Conservation (phyloP, 2,329 filamentous ascomycete species). For the Talaromyces sp. region DNA sequence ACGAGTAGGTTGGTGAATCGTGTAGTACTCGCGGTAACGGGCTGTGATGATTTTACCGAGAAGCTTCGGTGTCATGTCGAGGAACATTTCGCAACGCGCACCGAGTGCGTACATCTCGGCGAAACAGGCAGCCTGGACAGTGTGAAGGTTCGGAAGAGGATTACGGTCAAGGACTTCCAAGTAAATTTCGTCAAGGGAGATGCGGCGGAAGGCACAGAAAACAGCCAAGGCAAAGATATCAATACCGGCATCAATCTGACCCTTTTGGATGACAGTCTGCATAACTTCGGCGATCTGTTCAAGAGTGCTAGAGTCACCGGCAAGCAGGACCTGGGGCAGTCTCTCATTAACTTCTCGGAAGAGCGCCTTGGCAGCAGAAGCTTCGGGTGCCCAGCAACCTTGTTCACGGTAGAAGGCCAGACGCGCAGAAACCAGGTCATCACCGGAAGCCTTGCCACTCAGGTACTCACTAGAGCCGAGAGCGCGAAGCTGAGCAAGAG, state of each 20-base stretch:
- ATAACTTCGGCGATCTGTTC: not conserved
- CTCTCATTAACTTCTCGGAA: constrained; percentile 2
- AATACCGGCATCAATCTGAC: constrained; percentile 1
- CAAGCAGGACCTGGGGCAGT: constrained; percentile 1
- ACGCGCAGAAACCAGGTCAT: not conserved
- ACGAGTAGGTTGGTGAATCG: constrained; percentile 2
- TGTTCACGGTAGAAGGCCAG: constrained; percentile 1
- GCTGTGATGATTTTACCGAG: constrained; percentile 4
- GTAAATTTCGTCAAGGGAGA: constrained; percentile 4
- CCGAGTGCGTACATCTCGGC: constrained; percentile 5
- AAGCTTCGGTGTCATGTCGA: constrained; percentile 1
- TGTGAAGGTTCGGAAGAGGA: constrained; percentile 2
- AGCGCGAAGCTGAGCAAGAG: constrained; percentile 3
- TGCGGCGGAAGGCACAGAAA: constrained; percentile 5
- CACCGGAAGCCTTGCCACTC: not conserved
- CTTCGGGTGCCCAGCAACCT: constrained; percentile 4
- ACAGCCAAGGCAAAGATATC: not conserved
- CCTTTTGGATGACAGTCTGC: constrained; percentile 1
- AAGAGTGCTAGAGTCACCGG: not conserved
- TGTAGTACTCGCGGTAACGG: constrained; percentile 5
- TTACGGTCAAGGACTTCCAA: constrained; percentile 5
- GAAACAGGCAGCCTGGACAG: constrained; percentile 3
- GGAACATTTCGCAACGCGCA: constrained; percentile 3
- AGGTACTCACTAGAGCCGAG: constrained; percentile 4
- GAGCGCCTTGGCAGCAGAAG: not conserved